Evolutionary conservation across 495 filamentous ascomycete species (phyloP).

Genomic region (Aspergillus nidulans): DNA sequence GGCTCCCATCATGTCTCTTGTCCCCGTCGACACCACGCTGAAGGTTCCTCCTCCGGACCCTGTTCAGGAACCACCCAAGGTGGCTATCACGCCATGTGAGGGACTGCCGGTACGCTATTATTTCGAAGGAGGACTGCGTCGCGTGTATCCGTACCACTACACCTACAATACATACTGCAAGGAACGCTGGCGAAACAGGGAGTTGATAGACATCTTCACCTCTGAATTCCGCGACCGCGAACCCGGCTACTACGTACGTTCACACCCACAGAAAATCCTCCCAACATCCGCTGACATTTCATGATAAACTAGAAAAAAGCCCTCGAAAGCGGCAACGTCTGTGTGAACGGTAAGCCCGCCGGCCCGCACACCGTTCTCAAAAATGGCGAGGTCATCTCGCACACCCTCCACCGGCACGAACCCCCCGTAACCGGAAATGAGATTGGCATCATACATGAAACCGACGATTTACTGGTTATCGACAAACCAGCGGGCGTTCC

Average conservation of each 20-base stretch:
- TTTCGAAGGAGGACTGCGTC: constrained; percentile 70
- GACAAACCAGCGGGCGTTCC: constrained; percentile 94
- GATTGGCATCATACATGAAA: constrained; percentile 82
- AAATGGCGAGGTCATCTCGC: constrained; percentile 82
- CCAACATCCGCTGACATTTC: not conserved
- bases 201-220: constrained; percentile 74
- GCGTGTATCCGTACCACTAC: constrained; percentile 79
- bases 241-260: constrained; percentile 74
- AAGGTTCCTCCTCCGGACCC: constrained; percentile 31
- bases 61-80: constrained; percentile 44
- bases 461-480: constrained; percentile 87
- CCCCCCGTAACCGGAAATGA: constrained; percentile 80
- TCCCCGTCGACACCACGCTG: constrained; percentile 35
- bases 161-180: constrained; percentile 96
- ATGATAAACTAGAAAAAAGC: constrained; percentile 55
- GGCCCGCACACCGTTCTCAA: constrained; percentile 56
- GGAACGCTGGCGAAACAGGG: constrained; percentile 76
- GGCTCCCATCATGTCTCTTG: constrained; percentile 52
- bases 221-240: constrained; percentile 85
- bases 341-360: constrained; percentile 64
- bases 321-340: constrained; percentile 70
- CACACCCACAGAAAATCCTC: not conserved
- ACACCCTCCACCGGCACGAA: constrained; percentile 94
- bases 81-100: constrained; percentile 58
- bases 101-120: constrained; percentile 58